These are phyloP conservation scores for Leishmania lainsoni DNA, from an alignment of 208 protist genomes.

Conservation along the genomic window DNA sequence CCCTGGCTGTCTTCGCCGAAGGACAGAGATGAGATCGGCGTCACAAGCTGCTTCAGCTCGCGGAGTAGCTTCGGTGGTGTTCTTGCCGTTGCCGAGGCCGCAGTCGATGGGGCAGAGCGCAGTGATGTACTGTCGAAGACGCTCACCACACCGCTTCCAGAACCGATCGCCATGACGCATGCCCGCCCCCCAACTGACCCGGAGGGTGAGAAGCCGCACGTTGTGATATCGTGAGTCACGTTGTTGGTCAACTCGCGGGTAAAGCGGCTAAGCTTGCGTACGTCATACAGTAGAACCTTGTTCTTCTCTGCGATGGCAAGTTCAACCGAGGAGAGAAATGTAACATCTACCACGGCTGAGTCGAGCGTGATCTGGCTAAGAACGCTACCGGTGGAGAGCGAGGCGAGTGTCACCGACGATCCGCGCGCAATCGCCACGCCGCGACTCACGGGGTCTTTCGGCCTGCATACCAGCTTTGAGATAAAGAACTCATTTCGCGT, in stretches of 20 bases:
- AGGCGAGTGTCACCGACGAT: slow-evolving; percentile 61
- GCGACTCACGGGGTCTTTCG: slow-evolving; percentile 16
- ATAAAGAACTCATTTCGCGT: slow-evolving; percentile 66
- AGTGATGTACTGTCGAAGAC: slow-evolving; percentile 48
- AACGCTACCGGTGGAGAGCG: slow-evolving; percentile 70
- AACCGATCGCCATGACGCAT: slow-evolving; percentile 59
- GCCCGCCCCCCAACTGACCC: not conserved
- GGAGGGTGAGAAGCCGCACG: slow-evolving; percentile 41
- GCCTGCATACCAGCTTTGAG: slow-evolving; percentile 35
- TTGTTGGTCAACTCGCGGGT: slow-evolving; percentile 61
- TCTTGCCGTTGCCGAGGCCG: not conserved
- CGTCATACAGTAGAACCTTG: slow-evolving; percentile 74
- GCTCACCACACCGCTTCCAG: slow-evolving; percentile 75
- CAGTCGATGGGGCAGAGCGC: slow-evolving; percentile 1
- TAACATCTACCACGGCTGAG: slow-evolving; percentile 49
- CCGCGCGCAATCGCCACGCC: slow-evolving; percentile 62
- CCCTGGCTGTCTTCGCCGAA: slow-evolving; percentile 69
- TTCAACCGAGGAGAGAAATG: slow-evolving; percentile 59
- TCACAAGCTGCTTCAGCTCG: slow-evolving; percentile 82
- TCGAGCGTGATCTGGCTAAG: slow-evolving; percentile 52
- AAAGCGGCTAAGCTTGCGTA: slow-evolving; percentile 71
- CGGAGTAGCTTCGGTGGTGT: slow-evolving; percentile 30
- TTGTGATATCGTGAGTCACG: slow-evolving; percentile 63
- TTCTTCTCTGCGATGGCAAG: slow-evolving; percentile 66
- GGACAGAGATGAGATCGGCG: slow-evolving; percentile 50